A percentile compares a stretch with the other conserved stretches of the same genome.
Conservation (phyloP, 371 early-diverging fungal species). For the Mortierella sp. region DNA sequence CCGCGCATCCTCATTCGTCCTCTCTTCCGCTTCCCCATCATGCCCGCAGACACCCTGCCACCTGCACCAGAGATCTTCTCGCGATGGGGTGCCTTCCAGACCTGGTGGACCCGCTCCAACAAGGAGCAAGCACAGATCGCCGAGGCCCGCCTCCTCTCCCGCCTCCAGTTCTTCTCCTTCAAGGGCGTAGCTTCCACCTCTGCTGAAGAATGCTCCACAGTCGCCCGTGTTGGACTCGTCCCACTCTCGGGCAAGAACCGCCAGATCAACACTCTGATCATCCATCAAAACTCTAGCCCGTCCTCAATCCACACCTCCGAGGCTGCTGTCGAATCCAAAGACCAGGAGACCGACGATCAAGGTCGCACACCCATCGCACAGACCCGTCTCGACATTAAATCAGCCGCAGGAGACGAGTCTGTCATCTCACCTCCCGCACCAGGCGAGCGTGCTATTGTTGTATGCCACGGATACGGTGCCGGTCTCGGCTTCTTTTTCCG, state of each 20-base stretch:
- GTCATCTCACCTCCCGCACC: constrained; percentile 47
- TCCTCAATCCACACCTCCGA: constrained; percentile 24
- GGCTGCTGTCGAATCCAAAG: constrained; percentile 36
- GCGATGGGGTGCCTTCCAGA: constrained; percentile 51
- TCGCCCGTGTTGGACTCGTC: constrained; percentile 61
- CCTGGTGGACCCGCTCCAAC: constrained; percentile 50
- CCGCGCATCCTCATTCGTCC: constrained; percentile 45
- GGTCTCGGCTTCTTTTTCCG: constrained; percentile 92
- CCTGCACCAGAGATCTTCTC: constrained; percentile 50
- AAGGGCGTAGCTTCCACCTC: constrained; percentile 37
- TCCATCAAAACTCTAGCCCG: constrained; percentile 41
- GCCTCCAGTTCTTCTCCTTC: constrained; percentile 56
- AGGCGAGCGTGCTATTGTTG: constrained; percentile 69
- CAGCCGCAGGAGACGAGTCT: constrained; percentile 29
- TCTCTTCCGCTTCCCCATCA: constrained; percentile 52
- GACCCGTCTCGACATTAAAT: constrained; percentile 45
- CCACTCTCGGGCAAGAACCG: constrained; percentile 53
- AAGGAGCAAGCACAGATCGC: constrained; percentile 45
- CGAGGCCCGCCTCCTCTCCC: constrained; percentile 49
- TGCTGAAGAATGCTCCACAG: constrained; percentile 44
- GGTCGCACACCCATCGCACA: constrained; percentile 54
- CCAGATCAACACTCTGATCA: constrained; percentile 57
- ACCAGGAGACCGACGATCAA: constrained; percentile 48
- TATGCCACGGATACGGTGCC: constrained; percentile 93
- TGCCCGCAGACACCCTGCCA: constrained; percentile 43